phyloP scores from a whole-genome alignment of 257 asterid species.

The Cynanchum wilfordii region DNA sequence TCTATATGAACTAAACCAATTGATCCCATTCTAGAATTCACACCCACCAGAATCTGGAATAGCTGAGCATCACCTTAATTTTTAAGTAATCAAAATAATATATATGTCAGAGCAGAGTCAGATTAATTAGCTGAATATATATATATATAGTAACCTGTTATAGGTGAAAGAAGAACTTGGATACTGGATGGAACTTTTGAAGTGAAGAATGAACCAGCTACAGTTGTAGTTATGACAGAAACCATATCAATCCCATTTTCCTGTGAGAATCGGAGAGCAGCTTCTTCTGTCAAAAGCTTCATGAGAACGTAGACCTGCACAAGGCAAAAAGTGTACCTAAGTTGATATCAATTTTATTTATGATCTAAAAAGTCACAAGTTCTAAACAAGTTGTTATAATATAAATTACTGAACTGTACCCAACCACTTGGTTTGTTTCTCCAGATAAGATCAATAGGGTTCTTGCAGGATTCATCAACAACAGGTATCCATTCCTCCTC shows the following conservation, averaged over 20 bases:
- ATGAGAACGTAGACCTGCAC: conserved; percentile 57
- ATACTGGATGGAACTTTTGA: conserved; percentile 68
- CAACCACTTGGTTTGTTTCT: conserved; percentile 73
- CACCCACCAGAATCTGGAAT: conserved; percentile 46
- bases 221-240: conserved; percentile 65
- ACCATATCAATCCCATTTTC: conserved; percentile 63
- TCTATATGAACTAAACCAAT: conserved; percentile 68
- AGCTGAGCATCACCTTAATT: conserved; percentile 46
- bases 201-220: conserved; percentile 80
- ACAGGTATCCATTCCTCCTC: conserved; percentile 54
- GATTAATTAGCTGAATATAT: too few relatives aligned
- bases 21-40: conserved; percentile 85
- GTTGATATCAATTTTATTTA: too few relatives aligned
- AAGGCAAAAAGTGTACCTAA: background rate
- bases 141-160: conserved; percentile 44
- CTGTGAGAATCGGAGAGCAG: conserved; percentile 57
- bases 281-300: conserved; percentile 68
- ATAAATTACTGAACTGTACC: conserved; percentile 33
- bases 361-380: too few relatives aligned
- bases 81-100: background rate
- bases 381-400: background rate
- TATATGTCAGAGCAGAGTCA: too few relatives aligned
- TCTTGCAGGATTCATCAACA: conserved; percentile 72
- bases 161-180: conserved; percentile 66
- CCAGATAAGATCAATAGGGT: conserved; percentile 40